Evolutionary conservation across 108 stramenopile genomes (phyloP), one percentile per base, ranked within the genome.

Genomic region (Cyclotella cryptica): DNA sequence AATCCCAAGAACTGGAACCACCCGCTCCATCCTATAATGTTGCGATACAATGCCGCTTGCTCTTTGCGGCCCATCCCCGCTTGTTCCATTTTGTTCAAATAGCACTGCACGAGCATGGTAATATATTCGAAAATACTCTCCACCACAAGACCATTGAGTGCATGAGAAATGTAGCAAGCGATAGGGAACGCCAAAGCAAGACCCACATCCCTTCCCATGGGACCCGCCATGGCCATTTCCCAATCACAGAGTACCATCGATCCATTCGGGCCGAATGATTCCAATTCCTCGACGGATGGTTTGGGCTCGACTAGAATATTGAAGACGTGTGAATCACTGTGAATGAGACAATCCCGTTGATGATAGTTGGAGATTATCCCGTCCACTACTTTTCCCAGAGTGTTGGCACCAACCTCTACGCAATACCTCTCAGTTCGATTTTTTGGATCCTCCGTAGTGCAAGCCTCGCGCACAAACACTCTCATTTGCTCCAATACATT

Each of bases 271-370:
- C 69, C 73, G 29, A 76, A 74, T 17, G 39, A 30, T 53, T 83
- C 85, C 41, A 72, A 70, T 45, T 80, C 75, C 26, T 61, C 41
- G 26, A 81, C 66, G 11, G 55, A 47, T 29, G 71, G 81, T 63
- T 83, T 83, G 59, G 80, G 41, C 54, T 89, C 88, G 54, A 89
- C 88, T 30, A 89, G 65, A 17, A 86, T 84, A 29, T 89, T 89
- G 72, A 89, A 86, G 10, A 75, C 83, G 24, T 89, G 85, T 58
- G 57, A 72, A 81, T 88, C 88, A n/a, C 63, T 46, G 45, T 88
- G 88, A 18, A 77, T 54, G 45, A 83, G 72, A 41, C 83, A 84
- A 24, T 81, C 79, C 27, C 46, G 66, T 22, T 54, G 14, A 24
- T 72, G 30, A 57, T 44, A 80, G 21, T 66, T 65, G 10, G 71